Evolutionary conservation across 495 filamentous ascomycete genomes (phyloP).

Genomic region (Hypoxylon fuscum): DNA sequence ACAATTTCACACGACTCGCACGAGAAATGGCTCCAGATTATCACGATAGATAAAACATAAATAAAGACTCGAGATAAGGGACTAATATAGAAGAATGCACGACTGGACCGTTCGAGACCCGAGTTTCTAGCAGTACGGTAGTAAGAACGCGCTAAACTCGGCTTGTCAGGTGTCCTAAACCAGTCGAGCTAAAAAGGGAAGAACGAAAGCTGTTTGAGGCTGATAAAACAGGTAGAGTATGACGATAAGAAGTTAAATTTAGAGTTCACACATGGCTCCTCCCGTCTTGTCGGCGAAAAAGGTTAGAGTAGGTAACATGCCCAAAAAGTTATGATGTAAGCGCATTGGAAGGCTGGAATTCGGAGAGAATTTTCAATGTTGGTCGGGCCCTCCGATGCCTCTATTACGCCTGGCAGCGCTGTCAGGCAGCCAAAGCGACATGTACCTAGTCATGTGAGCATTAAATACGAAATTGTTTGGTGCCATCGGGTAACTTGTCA

Average conservation of each 20-base stretch:
- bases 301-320: not conserved
- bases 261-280: slow-evolving; percentile 17
- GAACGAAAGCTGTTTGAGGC: not conserved
- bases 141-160: too few species aligned
- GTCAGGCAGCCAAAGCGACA: too few species aligned
- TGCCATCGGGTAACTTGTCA: slow-evolving; percentile 9
- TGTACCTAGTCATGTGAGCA: slow-evolving; percentile 34
- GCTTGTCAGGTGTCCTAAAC: too few species aligned
- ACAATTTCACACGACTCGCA: not conserved
- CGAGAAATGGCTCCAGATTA: not conserved
- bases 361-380: too few species aligned
- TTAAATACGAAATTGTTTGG: slow-evolving; percentile 27
- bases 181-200: not conserved
- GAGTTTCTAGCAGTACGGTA: too few species aligned
- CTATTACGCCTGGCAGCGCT: too few species aligned
- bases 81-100: too few species aligned
- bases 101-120: too few species aligned
- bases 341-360: too few species aligned
- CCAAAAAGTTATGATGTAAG: too few species aligned
- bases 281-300: not conserved
- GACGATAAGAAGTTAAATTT: slow-evolving; percentile 26
- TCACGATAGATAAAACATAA: not conserved
- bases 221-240: not conserved
- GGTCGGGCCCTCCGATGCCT: too few species aligned
- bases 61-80: not conserved